Conservation (phyloP, 2,329 filamentous ascomycete genomes). For the Cladosporium oxysporum region DNA sequence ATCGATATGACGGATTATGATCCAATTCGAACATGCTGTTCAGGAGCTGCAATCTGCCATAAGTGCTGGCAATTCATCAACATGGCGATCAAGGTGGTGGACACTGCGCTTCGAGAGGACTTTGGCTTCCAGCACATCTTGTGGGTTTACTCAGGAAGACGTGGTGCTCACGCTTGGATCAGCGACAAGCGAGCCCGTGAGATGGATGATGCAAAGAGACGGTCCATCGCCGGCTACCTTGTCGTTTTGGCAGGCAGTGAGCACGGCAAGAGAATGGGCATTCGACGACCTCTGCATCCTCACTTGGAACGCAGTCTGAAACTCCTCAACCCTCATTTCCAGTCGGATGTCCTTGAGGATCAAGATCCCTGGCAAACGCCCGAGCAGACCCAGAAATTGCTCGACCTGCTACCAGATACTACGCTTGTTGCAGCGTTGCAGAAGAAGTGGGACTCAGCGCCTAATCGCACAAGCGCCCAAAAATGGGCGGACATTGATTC, state of each 20-base stretch:
- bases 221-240: conserved; percentile 83
- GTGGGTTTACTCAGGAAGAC: conserved; percentile 97
- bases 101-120: conserved; percentile 83
- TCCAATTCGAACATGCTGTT: conserved; percentile 91
- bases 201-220: conserved; percentile 82
- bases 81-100: conserved; percentile 94
- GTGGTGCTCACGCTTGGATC: conserved; percentile 97
- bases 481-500: conserved; percentile 97
- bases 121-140: conserved; percentile 96
- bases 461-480: conserved; percentile 70
- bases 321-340: conserved; percentile 81
- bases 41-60: conserved; percentile 86
- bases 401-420: conserved; percentile 82
- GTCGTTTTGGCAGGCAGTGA: conserved; percentile 86
- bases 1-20: conserved; percentile 99
- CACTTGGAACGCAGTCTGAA: conserved; percentile 85
- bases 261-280: conserved; percentile 84
- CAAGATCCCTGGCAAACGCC: conserved; percentile 81
- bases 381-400: conserved; percentile 73
- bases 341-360: conserved; percentile 73
- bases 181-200: conserved; percentile 84
- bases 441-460: conserved; percentile 87
- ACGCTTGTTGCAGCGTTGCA: conserved; percentile 74
- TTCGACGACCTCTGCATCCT: conserved; percentile 83
- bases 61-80: conserved; percentile 98